Evolutionary conservation across 2,329 filamentous ascomycete genomes (phyloP), one percentile per base, ranked within the genome.

Genomic region (Pyrenochaeta sp.): DNA sequence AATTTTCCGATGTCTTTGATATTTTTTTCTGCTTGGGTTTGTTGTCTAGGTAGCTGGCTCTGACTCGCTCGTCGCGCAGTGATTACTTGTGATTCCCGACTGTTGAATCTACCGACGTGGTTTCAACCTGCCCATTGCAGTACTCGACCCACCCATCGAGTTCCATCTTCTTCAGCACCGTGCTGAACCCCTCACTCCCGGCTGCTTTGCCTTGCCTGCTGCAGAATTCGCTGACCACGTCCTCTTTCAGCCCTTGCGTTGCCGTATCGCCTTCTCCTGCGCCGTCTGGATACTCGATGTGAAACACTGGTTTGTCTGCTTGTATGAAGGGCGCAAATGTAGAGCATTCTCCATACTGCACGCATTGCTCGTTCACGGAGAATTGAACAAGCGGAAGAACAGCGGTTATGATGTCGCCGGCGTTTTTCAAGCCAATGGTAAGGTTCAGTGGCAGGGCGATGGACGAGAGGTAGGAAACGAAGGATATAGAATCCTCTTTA

Each of bases 361-460:
- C 76, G 63, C 87, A 89, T 69, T 88, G 80, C 73, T 89, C 87
- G 67, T 88, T 87, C 55, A 90, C 85, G 6, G 77, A 79, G 70
- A 86, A 90, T 59, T 87, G 76, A 39, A 87, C 79, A 4, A 78
- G 66, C 20, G 73, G 65, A 5, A 81, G 67, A 2, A 82, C 77
- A 1, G 67, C 51, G 6, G 63, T 44, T 41, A 89, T 81, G 50
- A 90, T 84, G 29, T 72, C 75, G 9, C 75, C 81, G 1, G 82
- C 83, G 61, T 89, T 90, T 72, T 90, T 90, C 41, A 90, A 75
- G 0, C 87, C 87, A 7, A 84, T 77, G 1, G 82, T 77, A 64
- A 90, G 72, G 47, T 81, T 81, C 32, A 77, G 75, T 6, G 68
- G 65, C 27, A 75, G 71, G 2, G 86, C 80, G 56, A 81, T 74